phyloP scores from a whole-genome alignment of 83 land plant genomes.

The Isoetes engelmannii region DNA sequence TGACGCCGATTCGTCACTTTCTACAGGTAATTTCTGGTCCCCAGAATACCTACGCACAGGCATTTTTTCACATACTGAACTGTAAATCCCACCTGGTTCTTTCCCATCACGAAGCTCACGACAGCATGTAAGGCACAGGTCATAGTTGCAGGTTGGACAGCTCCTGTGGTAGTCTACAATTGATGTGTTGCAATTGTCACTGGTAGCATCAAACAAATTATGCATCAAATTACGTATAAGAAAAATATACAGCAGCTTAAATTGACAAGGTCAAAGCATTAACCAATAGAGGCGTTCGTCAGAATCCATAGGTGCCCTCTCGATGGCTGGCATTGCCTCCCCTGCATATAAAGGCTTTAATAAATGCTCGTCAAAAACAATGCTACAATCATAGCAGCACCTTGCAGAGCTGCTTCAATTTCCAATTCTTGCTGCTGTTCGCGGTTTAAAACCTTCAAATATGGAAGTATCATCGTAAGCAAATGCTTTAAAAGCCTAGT shows the following conservation, averaged over 20 bases:
- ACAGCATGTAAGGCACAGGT: constrained; percentile 71
- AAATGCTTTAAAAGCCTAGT: constrained; percentile 27
- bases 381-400: constrained; percentile 17
- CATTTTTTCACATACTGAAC: too few relatives aligned
- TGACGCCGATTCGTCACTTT: too few relatives aligned
- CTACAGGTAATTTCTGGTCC: too few relatives aligned
- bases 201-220: constrained; percentile 26
- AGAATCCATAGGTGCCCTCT: constrained; percentile 41
- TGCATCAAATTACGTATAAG: not conserved
- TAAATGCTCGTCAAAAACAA: constrained; percentile 5
- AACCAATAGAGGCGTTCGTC: constrained; percentile 68
- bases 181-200: constrained; percentile 77
- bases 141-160: constrained; percentile 59
- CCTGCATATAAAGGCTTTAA: constrained; percentile 3
- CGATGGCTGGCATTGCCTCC: constrained; percentile 13
- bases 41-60: too few relatives aligned
- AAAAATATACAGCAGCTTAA: not conserved
- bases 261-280: not conserved
- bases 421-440: constrained; percentile 45
- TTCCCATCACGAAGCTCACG: constrained; percentile 48
- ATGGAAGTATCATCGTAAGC: constrained; percentile 41
- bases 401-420: constrained; percentile 41
- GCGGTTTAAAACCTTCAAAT: constrained; percentile 31
- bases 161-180: constrained; percentile 73
- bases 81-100: constrained; percentile 29